Evolutionary conservation across 768 basidiomycete genomes (phyloP), one percentile per base, ranked within the genome.

Genomic region (Pisolithus marmoratus): DNA sequence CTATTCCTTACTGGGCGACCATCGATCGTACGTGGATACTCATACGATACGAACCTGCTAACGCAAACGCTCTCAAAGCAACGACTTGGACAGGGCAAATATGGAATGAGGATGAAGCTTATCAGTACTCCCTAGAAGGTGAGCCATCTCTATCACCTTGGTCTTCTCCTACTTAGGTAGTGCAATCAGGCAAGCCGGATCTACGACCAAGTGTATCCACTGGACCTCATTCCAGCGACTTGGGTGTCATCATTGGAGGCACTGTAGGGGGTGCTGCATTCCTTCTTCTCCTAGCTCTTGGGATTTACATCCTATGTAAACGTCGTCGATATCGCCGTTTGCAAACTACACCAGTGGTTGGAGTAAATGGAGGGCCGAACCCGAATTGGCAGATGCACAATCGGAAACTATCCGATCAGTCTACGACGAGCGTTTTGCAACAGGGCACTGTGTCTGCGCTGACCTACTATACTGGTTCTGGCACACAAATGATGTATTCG

Each of bases 1-100:
- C 65, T 0, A 74, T 82, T 45, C 81, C 81, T 20, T 68, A 54
- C 46, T 82, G 78, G 73, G 78, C 81, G 15, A 62, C 51, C 2
- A 63, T 43, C n/a, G 36, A 80, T 61, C 79, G 80, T 81, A 61
- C 55, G 78, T 65, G 6, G 12, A 15, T 26, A 26, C 24, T 5
- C 8, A n/a, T 5, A 5, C 24, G 26, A 26, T 27, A 17, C 27
- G 17, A 11, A 29, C 5, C 26, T 14, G 26, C n/a, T 45, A 17
- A 17, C 15, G 4, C 24, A n/a, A n/a, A 45, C 23, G 0, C 8
- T n/a, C 27, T 29, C 20, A n/a, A 14, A 45, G 43, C 43, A 6
- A 29, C 24, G 26, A 45, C 15, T 24, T 45, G 43, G 43, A 17
- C 11, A 45, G 24, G 20, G 14, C 24, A 26, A 45, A 17, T 45